Evolutionary conservation across 177 flowering plant genomes (phyloP), one percentile per base, ranked within the genome.

Genomic region (Vitis hybrid): DNA sequence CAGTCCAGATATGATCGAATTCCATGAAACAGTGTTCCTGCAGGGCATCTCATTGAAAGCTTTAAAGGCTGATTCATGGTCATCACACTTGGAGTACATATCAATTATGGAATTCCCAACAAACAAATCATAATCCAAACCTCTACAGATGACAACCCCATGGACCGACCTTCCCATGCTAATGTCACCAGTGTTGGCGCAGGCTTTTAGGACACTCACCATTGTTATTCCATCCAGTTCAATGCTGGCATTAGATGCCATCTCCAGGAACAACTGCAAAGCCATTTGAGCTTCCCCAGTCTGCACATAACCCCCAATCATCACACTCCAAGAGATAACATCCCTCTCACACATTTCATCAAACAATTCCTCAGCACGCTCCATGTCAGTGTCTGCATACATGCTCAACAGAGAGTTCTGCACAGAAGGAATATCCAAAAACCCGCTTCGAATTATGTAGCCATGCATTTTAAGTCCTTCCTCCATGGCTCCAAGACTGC

Each of bases 251-350:
- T 60, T 65, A 12, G 64, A 70, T 12, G 76, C 45, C 98, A 91
- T 90, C 57, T 82, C 78, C 23, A 18, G 61, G 59, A 90, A 95
- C 79, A 88, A 51, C 65, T 3, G 32, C 74, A 89, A 74, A 10
- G 87, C 89, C 68, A 60, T n/a, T 13, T 26, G 8, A 56, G 84
- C 68, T 65, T 86, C 85, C 66, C 69, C 86, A 45, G 49, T 66
- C 17, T 79, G 78, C 10, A 76, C 84, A 83, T 75, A 85, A 9
- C 86, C 93, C 58, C 76, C 79, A 64, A 95, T 95, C 85, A 91
- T 82, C 62, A 77, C 88, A 74, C 92, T 93, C 97, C 97, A 93
- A 56, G 96, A 83, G 23, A 95, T 82, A n/a, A 88, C 87, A 83
- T 93, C 98, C 80, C 80, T 84, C 0, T 78, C 86, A 72, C 18